Base-by-base conservation (phyloP, 129 eudicot species). In the Pseudognaphalium luteoalbum region DNA sequence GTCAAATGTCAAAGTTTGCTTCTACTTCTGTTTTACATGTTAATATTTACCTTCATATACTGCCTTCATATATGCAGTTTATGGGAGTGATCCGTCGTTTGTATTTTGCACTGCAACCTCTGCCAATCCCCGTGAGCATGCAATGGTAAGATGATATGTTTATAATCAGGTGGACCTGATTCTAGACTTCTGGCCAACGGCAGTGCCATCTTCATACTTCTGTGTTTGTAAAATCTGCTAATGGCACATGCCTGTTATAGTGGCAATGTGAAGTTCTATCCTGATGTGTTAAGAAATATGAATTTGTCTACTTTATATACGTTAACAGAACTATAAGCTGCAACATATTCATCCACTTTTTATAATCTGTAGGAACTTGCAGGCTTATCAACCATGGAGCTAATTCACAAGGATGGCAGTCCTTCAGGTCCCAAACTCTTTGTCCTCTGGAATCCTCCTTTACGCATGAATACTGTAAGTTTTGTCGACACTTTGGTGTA, bases 361-460 rank as follows among this genome's bases (percentile, higher is more conserved):
- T n/a, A 60, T 52, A 29, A 29, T 47, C 6, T 71, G 25, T 65
- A 94, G 97, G 93, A 87, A 68, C 92, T 94, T 80, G 91, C 93
- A 56, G 74, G 85, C 78, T 70, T 89, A 68, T 70, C 90, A 60
- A 69, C 87, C 41, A 47, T 89, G 62, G 97, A 91, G 81, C 80
- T 94, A 82, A 91, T 94, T 82, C 82, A 87, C 63, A 89, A 89
- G 58, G 99, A 94, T 76, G 99, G 99, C 22, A 94, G 99, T 80
- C 99, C 99, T 79, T 94, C 99, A 66, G 97, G 88, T 65, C 85
- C 81, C 73, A 94, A 94, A 83, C 78, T 70, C 81, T 94, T 94
- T 82, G 83, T 86, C 69, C 88, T 94, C 59, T 94, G 99, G 99
- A 91, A 94, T 83, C 99, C 99, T 76, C 97, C 99, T 81, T 81